Evolutionary conservation across 176 grass and related monocot species (phyloP).

Genomic region (Cenchrus fungigraminus): DNA sequence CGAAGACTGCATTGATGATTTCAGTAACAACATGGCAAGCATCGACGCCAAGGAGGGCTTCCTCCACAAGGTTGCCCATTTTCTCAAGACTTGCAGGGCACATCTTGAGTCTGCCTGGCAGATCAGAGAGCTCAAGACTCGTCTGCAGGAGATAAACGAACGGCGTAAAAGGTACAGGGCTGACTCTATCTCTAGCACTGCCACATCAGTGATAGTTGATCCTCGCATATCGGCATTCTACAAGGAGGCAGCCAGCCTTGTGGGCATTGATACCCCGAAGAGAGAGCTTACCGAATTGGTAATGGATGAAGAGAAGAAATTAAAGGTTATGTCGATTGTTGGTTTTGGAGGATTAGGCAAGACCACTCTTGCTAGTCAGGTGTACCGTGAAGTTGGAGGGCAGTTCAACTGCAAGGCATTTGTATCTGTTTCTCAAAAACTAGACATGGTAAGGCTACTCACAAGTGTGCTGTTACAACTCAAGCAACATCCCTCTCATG

Average conservation of each 20-base stretch:
- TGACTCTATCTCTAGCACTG: neutral
- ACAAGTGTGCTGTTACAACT: neutral
- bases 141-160: neutral
- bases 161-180: neutral
- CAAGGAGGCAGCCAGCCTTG: neutral
- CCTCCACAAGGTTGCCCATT: neutral
- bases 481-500: neutral
- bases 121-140: neutral
- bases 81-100: neutral
- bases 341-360: conserved; percentile 17
- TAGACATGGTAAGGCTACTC: neutral
- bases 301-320: neutral
- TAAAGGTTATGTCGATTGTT: conserved; percentile 23
- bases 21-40: neutral
- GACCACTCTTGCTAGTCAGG: conserved; percentile 24
- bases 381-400: neutral
- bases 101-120: neutral
- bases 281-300: neutral
- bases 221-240: conserved; percentile 8
- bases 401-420: neutral
- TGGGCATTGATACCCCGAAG: neutral
- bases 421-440: neutral
- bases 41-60: neutral
- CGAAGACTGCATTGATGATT: conserved; percentile 3
- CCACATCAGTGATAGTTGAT: neutral